Percentiles rank a stretch among this genome's conserved stretches.
These are phyloP conservation scores for Teunomyces atbi DNA, from an alignment of 805 yeast genomes.

Conservation along the genomic window DNA sequence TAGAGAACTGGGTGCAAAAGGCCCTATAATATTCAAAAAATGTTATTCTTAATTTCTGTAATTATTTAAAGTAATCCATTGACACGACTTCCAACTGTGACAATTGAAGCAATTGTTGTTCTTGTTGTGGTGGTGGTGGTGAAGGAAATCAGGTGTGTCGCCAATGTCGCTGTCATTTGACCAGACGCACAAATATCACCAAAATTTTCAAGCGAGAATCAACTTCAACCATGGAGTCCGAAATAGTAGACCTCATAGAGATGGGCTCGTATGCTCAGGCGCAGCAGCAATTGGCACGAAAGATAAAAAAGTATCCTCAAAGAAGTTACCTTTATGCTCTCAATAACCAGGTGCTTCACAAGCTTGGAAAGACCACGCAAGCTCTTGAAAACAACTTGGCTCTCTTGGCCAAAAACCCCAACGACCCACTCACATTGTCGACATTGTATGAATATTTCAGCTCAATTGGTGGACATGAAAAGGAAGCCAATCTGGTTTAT, in stretches of 20 bases:
- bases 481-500: slow-evolving; percentile 48
- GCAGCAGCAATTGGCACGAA: slow-evolving; percentile 43
- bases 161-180: not conserved
- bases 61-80: too few relatives aligned
- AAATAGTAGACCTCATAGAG: slow-evolving; percentile 44
- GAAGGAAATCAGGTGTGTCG: not conserved
- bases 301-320: slow-evolving; percentile 55
- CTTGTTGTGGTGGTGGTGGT: not conserved
- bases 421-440: slow-evolving; percentile 53
- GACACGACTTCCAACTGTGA: too few relatives aligned
- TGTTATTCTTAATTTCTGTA: too few relatives aligned
- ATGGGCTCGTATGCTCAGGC: slow-evolving; percentile 57
- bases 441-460: slow-evolving; percentile 46
- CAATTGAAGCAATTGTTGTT: not conserved
- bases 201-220: not conserved
- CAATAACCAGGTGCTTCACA: slow-evolving; percentile 32
- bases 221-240: slow-evolving; percentile 7
- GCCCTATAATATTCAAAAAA: too few relatives aligned
- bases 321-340: slow-evolving; percentile 53
- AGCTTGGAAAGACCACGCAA: slow-evolving; percentile 29
- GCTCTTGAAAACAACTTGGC: slow-evolving; percentile 31
- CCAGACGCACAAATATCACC: not conserved
- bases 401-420: slow-evolving; percentile 41
- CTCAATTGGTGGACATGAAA: not conserved
- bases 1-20: too few relatives aligned